These are phyloP conservation scores for Monascus ruber DNA, from an alignment of 2,329 filamentous ascomycete genomes.

Conservation along the genomic window DNA sequence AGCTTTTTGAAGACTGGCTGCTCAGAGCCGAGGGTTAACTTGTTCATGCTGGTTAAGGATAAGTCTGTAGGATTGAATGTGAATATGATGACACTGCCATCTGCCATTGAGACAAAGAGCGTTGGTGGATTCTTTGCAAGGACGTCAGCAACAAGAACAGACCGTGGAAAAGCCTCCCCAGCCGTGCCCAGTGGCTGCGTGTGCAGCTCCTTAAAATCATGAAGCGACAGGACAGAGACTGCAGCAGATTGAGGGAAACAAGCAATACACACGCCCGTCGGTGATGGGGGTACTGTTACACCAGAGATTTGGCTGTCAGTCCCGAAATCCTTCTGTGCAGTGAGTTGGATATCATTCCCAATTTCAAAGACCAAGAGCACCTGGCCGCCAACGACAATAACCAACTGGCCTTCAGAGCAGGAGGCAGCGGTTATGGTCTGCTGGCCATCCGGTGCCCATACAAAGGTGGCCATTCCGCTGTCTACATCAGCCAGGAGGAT, in stretches of 20 bases:
- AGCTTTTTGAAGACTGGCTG: constrained; percentile 72
- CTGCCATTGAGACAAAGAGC: constrained; percentile 80
- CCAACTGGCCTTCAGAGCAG: constrained; percentile 55
- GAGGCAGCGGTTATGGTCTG: constrained; percentile 65
- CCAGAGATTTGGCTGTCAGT: constrained; percentile 72
- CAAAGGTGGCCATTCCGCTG: constrained; percentile 33
- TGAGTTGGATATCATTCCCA: constrained; percentile 44
- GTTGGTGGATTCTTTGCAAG: constrained; percentile 58
- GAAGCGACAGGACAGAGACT: constrained; percentile 61
- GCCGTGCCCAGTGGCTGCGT: constrained; percentile 54
- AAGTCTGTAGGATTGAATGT: constrained; percentile 53
- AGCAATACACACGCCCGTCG: constrained; percentile 59
- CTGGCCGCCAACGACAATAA: constrained; percentile 68
- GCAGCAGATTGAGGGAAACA: constrained; percentile 81
- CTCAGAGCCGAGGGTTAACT: constrained; percentile 72
- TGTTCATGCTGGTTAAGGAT: constrained; percentile 61
- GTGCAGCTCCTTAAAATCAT: constrained; percentile 53
- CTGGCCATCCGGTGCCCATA: constrained; percentile 35
- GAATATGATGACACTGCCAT: constrained; percentile 82
- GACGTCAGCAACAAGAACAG: constrained; percentile 67
- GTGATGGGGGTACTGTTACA: constrained; percentile 58
- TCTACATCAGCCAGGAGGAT: constrained; percentile 52
- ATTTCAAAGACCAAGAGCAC: constrained; percentile 59
- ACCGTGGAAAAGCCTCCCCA: constrained; percentile 68
- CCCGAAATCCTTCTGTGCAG: constrained; percentile 50